These are phyloP conservation scores for Ophiostoma triangulosporum DNA, from an alignment of 2,329 filamentous ascomycete genomes.

Conservation along the genomic window DNA sequence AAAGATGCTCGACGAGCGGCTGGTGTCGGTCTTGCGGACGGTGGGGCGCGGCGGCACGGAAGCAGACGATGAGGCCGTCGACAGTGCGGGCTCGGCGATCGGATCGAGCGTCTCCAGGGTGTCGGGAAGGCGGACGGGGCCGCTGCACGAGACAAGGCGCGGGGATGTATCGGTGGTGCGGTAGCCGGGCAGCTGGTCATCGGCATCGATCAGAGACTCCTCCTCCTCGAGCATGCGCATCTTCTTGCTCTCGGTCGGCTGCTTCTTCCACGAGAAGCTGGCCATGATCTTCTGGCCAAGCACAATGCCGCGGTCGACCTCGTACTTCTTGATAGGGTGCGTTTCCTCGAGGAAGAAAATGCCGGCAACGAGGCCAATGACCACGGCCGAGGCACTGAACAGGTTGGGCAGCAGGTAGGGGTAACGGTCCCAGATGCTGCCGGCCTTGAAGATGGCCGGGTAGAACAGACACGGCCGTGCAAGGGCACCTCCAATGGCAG, in stretches of 20 bases:
- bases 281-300: conserved; percentile 57
- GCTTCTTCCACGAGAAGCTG: conserved; percentile 23
- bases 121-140: conserved; percentile 20
- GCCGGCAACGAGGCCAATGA: conserved; percentile 63
- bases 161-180: conserved; percentile 36
- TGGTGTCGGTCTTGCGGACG: conserved; percentile 10
- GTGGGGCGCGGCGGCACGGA: neutral
- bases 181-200: conserved; percentile 56
- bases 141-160: conserved; percentile 1
- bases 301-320: conserved; percentile 63
- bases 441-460: conserved; percentile 55
- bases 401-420: conserved; percentile 88
- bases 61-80: neutral
- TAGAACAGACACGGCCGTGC: conserved; percentile 78
- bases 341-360: conserved; percentile 89
- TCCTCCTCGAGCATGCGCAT: conserved; percentile 33
- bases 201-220: conserved; percentile 46
- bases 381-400: conserved; percentile 70
- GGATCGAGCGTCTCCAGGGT: conserved; percentile 16
- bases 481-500: conserved; percentile 78
- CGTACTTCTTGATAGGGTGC: conserved; percentile 65
- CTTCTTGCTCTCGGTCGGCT: conserved; percentile 12
- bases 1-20: conserved; percentile 40
- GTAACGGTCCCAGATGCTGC: conserved; percentile 70
- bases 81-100: conserved; percentile 16